These are phyloP conservation scores for Cordyceps farinosa DNA, from an alignment of 2,329 filamentous ascomycete species.

Conservation along the genomic window DNA sequence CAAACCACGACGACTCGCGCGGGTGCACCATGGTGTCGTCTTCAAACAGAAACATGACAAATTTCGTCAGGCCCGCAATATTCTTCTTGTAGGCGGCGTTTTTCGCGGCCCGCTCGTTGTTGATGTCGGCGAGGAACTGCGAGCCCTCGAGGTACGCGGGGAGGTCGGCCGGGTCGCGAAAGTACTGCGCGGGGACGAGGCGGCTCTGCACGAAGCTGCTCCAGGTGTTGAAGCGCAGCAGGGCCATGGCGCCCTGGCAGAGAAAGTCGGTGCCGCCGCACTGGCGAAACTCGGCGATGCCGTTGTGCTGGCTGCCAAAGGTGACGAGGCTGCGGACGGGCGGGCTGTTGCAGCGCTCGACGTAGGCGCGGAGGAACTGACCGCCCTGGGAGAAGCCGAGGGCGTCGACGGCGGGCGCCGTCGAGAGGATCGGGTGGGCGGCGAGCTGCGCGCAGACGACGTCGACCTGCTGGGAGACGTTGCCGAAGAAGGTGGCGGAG, in stretches of 20 bases:
- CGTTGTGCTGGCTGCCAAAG: conserved; percentile 88
- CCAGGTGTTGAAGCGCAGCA: conserved; percentile 81
- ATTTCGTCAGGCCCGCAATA: conserved; percentile 65
- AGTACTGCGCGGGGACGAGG: conserved; percentile 94
- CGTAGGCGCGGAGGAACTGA: conserved; percentile 87
- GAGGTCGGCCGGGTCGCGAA: conserved; percentile 62
- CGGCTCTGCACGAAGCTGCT: conserved; percentile 69
- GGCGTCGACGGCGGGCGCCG: conserved; percentile 80
- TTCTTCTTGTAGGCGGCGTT: conserved; percentile 71
- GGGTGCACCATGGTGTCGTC: conserved; percentile 84
- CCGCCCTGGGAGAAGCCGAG: conserved; percentile 95
- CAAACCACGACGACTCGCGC: conserved; percentile 88
- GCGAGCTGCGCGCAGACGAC: conserved; percentile 75
- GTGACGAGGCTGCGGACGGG: conserved; percentile 77
- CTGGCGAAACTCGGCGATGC: conserved; percentile 76
- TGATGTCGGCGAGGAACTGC: conserved; percentile 91
- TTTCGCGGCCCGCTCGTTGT: conserved; percentile 80
- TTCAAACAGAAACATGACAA: conserved; percentile 87
- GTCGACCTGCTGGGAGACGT: conserved; percentile 74
- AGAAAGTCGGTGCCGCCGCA: conserved; percentile 72
- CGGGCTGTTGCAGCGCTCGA: conserved; percentile 79
- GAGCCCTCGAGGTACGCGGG: conserved; percentile 73
- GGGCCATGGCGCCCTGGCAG: conserved; percentile 73
- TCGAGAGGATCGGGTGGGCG: conserved; percentile 72
- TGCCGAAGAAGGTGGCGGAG: conserved; percentile 84